Conservation (phyloP, 2,329 filamentous ascomycete genomes). For the Apiospora malaysiana region DNA sequence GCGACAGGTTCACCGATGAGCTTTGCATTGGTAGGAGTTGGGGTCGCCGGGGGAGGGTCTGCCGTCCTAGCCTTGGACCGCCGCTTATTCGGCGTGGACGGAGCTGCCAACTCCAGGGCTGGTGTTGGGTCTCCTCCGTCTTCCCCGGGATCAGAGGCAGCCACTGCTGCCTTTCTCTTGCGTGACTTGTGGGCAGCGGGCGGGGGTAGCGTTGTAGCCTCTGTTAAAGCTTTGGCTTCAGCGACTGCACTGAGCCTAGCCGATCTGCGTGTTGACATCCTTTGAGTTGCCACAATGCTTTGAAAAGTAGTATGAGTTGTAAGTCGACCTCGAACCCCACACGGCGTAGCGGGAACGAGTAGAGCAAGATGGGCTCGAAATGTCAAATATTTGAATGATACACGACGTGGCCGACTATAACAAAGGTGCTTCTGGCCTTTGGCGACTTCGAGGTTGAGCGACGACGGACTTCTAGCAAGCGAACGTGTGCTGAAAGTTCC, state of each 20-base stretch:
- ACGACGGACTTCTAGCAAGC: background rate
- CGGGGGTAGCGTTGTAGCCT: conserved; percentile 31
- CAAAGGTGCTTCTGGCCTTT: background rate
- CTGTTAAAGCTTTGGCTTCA: conserved; percentile 27
- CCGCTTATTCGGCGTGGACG: conserved; percentile 39
- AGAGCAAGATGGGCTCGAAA: background rate
- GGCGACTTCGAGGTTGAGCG: background rate
- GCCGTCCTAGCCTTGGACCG: conserved; percentile 31
- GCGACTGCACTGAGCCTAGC: conserved; percentile 37
- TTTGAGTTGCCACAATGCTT: conserved; percentile 19
- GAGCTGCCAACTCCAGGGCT: conserved; percentile 30
- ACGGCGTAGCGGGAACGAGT: background rate
- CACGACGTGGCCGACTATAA: background rate
- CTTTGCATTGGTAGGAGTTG: conserved; percentile 51
- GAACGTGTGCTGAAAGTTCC: background rate
- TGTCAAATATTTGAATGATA: too few species aligned
- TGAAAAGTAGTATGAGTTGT: background rate
- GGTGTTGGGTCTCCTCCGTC: conserved; percentile 22
- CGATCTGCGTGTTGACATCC: conserved; percentile 41
- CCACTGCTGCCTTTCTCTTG: conserved; percentile 35
- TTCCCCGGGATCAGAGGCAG: background rate
- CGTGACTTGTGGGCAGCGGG: conserved; percentile 34
- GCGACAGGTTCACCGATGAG: conserved; percentile 44
- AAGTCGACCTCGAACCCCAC: background rate
- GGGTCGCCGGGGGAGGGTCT: conserved; percentile 49